Base-by-base conservation (phyloP, 192 early-diverging fungal genomes). In the Backusella parvicylindrica region DNA sequence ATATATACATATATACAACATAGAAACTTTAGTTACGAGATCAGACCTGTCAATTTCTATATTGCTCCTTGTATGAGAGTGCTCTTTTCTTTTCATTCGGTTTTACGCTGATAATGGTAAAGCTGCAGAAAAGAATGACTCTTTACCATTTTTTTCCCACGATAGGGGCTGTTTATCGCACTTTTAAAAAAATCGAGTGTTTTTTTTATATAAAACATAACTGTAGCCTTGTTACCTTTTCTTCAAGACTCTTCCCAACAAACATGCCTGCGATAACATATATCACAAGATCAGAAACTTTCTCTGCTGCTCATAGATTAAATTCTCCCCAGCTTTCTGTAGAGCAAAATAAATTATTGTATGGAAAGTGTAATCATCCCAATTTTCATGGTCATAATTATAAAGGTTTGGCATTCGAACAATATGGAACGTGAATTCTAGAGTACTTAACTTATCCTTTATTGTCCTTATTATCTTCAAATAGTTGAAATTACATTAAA, bases 371-470 rank as follows among this genome's bases (percentile, higher is more conserved):
- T 83, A 96, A 96, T 83, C 82, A 91, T 70, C 77, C 84, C 28
- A 88, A 91, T 78, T 92, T 91, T 33, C 96, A 98, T 78, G 96
- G 96, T 7, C 95, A 98, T 85, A 97, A 97, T 82, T 97, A 95
- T 75, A 89, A 85, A 87, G 88, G 92, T 92, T 75, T 0, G 76
- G 6, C 26, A 43, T 26, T 28, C 30, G 31, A n/a, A 38, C 15
- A 1, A 16, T 21, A 47, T n/a, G n/a, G 41, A 28, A 65, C 6
- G 64, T 49, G 0, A 13, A 36, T 38, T 47, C 6, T 21, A 37
- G 6, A 16, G 6, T 13, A 23, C 18, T 49, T 13, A 47, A 70
- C 38, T 30, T 26, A 32, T 1, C 32, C 56, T 30, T 49, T 38
- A 2, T 40, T 32, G 18, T 32, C 18, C 8, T 64, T 31, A 4